Evolutionary conservation across 352 stramenopile genomes (phyloP).

Genomic region (Thraustotheca clavata): DNA sequence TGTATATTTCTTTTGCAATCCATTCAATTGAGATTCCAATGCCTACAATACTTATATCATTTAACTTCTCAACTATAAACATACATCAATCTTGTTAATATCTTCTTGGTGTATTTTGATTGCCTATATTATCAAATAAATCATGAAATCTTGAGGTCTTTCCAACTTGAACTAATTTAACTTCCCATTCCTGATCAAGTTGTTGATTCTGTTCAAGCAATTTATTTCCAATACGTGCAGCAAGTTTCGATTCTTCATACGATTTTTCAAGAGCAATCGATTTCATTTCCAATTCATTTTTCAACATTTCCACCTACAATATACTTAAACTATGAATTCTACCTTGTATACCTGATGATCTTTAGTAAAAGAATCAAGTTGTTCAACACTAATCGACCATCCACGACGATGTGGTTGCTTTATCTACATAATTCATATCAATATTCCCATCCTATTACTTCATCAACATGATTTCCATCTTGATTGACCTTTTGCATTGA

Average conservation of each 20-base stretch:
- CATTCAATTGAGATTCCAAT: too few species aligned
- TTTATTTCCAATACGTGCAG: slow-evolving; percentile 37
- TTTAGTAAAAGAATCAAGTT: slow-evolving; percentile 9
- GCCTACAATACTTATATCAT: too few species aligned
- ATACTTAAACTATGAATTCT: neutral
- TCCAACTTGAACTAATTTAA: slow-evolving; percentile 13
- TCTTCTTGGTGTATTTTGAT: too few species aligned
- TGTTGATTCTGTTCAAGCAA: slow-evolving; percentile 40
- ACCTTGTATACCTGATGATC: slow-evolving; percentile 1
- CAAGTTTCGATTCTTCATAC: slow-evolving; percentile 39
- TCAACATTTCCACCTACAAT: slow-evolving; percentile 33
- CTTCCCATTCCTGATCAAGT: slow-evolving; percentile 37
- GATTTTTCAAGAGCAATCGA: slow-evolving; percentile 39
- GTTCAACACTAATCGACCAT: slow-evolving; percentile 3
- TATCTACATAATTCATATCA: neutral
- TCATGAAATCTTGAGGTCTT: too few species aligned
- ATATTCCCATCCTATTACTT: too few species aligned
- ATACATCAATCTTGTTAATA: too few species aligned
- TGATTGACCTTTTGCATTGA: too few species aligned
- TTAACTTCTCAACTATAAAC: too few species aligned
- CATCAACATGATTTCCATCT: too few species aligned
- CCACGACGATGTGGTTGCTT: slow-evolving; percentile 10
- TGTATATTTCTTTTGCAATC: too few species aligned
- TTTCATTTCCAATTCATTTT: slow-evolving; percentile 37
- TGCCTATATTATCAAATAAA: too few species aligned